A percentile compares a stretch with the other conserved stretches of the same genome.
Conservation (phyloP, 2,329 filamentous ascomycete species). For the Lasiodiplodia theobromae region DNA sequence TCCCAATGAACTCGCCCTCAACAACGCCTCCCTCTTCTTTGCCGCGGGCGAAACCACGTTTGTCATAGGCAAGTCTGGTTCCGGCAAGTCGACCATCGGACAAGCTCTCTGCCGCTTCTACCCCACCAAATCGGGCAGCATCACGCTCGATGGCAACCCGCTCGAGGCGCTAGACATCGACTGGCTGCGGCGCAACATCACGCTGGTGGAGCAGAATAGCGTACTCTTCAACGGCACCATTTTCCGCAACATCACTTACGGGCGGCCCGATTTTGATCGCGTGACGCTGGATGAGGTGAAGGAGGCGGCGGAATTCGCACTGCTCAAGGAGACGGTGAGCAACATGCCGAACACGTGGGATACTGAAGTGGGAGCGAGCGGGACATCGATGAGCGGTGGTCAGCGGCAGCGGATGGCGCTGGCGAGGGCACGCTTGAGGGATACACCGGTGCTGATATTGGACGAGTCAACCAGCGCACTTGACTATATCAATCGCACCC, state of each 20-base stretch:
- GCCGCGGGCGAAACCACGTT: constrained; percentile 77
- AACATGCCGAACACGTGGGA: constrained; percentile 73
- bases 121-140: constrained; percentile 66
- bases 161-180: constrained; percentile 67
- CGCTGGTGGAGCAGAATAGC: constrained; percentile 82
- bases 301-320: constrained; percentile 69
- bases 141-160: constrained; percentile 71
- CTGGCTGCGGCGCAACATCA: constrained; percentile 82
- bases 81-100: constrained; percentile 88
- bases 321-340: constrained; percentile 72
- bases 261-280: constrained; percentile 58
- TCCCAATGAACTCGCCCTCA: constrained; percentile 65
- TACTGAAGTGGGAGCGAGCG: constrained; percentile 74
- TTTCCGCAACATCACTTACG: constrained; percentile 78
- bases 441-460: constrained; percentile 81
- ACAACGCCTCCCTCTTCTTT: constrained; percentile 71
- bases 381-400: constrained; percentile 78
- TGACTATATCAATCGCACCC: constrained; percentile 72
- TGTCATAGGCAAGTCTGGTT: constrained; percentile 85
- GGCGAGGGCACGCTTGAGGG: constrained; percentile 76
- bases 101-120: constrained; percentile 84
- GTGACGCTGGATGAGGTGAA: constrained; percentile 65
- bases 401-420: constrained; percentile 84
- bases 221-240: constrained; percentile 83
- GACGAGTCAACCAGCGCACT: constrained; percentile 90